Evolutionary conservation across 257 asterid species (phyloP).

Genomic region (Solanum boliviense): DNA sequence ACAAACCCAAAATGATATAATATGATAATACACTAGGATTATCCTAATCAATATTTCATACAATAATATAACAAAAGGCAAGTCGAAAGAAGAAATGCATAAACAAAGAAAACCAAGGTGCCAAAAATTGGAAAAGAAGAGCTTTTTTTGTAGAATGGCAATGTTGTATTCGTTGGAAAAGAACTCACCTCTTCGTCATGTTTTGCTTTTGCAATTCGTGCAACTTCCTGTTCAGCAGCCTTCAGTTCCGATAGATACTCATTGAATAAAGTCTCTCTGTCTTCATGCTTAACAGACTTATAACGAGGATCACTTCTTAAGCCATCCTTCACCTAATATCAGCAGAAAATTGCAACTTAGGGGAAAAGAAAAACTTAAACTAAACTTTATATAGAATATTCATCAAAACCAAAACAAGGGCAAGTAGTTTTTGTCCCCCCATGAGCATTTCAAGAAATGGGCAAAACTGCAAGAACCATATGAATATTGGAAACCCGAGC

Average conservation of each 20-base stretch:
- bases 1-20: not conserved
- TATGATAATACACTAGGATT: not conserved
- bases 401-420: not conserved
- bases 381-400: not conserved
- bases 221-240: constrained; percentile 64
- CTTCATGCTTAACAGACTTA: constrained; percentile 82
- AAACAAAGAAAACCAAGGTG: not conserved
- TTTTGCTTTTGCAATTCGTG: constrained; percentile 45
- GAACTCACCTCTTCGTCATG: constrained; percentile 65
- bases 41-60: not conserved
- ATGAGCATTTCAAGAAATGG: not conserved
- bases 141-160: not conserved
- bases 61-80: not conserved
- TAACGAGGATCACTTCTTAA: constrained; percentile 77
- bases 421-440: not conserved
- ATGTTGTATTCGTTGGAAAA: not conserved
- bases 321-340: constrained; percentile 76
- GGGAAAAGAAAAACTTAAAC: not conserved
- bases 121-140: not conserved
- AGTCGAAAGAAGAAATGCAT: not conserved
- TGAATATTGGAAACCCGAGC: not conserved
- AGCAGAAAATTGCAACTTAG: constrained; percentile 6
- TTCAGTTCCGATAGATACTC: constrained; percentile 64
- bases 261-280: constrained; percentile 66
- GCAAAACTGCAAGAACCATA: not conserved